Conservation (phyloP, 352 stramenopile genomes). For the Thalassiosira hispida region DNA sequence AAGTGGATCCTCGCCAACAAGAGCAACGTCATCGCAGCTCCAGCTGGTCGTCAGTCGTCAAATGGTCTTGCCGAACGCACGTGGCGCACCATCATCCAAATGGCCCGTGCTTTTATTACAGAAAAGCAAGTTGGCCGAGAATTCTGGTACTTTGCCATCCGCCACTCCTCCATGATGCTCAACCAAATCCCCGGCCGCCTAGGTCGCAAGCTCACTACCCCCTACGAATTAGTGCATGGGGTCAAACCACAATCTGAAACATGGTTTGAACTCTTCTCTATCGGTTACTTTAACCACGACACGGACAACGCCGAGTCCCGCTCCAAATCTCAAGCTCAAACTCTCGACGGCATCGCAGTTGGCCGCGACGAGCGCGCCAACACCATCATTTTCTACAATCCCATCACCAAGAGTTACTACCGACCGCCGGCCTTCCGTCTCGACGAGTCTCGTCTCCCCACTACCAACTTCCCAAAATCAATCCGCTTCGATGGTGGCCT, state of each 20-base stretch:
- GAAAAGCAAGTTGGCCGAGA: not conserved
- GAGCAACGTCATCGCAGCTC: not conserved
- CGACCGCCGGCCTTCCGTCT: not conserved
- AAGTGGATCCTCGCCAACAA: not conserved
- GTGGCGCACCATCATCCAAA: not conserved
- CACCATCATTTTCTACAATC: conserved; percentile 17
- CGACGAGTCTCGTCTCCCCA: not conserved
- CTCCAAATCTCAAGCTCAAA: conserved; percentile 1
- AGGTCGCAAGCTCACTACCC: conserved; percentile 2
- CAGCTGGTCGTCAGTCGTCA: not conserved
- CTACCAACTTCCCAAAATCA: not conserved
- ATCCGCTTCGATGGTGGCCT: not conserved
- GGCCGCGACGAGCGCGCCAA: not conserved
- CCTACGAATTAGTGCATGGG: conserved; percentile 1
- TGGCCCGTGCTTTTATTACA: not conserved
- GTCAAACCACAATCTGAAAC: not conserved
- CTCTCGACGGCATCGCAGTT: conserved; percentile 4
- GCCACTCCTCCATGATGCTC: conserved; percentile 1
- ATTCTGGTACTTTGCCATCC: conserved; percentile 7
- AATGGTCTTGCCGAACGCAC: conserved; percentile 5
- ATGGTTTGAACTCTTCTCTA: conserved; percentile 18
- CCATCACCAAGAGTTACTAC: not conserved
- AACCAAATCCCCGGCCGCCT: conserved; percentile 2
- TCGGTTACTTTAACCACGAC: conserved; percentile 1
- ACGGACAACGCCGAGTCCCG: not conserved